Percentiles rank a stretch among this genome's conserved stretches.
These are phyloP conservation scores for Penicillium sclerotiorum DNA, from an alignment of 2,329 filamentous ascomycete species.

Conservation along the genomic window DNA sequence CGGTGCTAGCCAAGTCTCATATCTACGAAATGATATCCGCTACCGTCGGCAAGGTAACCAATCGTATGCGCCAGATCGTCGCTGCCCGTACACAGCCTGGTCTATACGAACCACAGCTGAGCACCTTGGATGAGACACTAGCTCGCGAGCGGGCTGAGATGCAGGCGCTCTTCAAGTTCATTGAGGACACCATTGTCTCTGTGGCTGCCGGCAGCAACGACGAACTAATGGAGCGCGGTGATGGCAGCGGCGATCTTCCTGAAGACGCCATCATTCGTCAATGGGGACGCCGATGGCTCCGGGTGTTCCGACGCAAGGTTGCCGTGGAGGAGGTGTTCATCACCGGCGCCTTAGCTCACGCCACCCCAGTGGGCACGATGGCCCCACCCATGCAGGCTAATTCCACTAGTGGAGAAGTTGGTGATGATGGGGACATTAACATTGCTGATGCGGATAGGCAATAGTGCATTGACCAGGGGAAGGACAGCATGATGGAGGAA, in stretches of 20 bases:
- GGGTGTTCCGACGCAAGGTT: constrained; percentile 78
- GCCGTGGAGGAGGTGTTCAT: constrained; percentile 81
- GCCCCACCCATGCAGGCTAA: constrained; percentile 28
- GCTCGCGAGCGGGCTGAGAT: constrained; percentile 72
- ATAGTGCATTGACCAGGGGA: constrained; percentile 8
- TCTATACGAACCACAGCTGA: constrained; percentile 56
- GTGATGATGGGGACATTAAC: constrained; percentile 34
- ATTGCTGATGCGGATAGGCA: constrained; percentile 31
- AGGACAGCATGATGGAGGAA: not conserved
- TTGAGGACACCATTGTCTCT: constrained; percentile 74
- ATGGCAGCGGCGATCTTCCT: constrained; percentile 54
- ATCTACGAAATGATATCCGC: constrained; percentile 88
- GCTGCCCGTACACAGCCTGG: constrained; percentile 61
- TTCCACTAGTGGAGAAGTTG: constrained; percentile 11
- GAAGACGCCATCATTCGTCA: constrained; percentile 68
- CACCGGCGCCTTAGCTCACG: constrained; percentile 56
- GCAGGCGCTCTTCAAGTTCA: constrained; percentile 75
- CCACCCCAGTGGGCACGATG: constrained; percentile 46
- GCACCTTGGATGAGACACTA: constrained; percentile 67
- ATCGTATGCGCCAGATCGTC: constrained; percentile 79
- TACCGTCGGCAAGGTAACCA: constrained; percentile 87
- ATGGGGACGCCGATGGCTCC: constrained; percentile 85
- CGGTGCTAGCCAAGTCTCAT: constrained; percentile 71
- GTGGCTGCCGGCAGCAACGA: constrained; percentile 76
- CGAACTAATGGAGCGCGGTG: constrained; percentile 68